These are phyloP conservation scores for Camellia sinensis DNA, from an alignment of 148 eudicot genomes.

Conservation along the genomic window DNA sequence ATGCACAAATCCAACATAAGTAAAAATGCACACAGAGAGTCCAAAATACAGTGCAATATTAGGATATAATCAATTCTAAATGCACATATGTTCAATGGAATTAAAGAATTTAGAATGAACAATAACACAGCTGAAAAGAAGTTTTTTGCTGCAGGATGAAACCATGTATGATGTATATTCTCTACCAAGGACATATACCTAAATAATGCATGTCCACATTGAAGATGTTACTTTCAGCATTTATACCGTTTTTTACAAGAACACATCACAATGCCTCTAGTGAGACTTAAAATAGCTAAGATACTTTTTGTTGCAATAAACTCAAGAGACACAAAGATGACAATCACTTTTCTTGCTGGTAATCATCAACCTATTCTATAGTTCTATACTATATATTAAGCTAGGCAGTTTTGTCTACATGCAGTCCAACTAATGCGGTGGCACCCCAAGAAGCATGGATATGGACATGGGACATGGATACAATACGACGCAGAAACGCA, in stretches of 20 bases:
- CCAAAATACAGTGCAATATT: no score
- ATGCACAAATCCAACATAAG: no score
- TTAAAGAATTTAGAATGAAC: no score
- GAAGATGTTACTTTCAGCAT: neutral
- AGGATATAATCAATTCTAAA: no score
- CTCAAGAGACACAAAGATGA: neutral
- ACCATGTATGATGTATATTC: neutral
- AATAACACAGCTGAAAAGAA: no score
- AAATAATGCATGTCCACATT: neutral
- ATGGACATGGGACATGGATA: no score
- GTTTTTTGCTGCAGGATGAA: no score
- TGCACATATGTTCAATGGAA: no score
- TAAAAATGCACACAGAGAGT: no score
- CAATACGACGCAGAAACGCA: no score
- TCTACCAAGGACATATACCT: neutral
- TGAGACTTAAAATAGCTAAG: neutral
- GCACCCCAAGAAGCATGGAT: neutral
- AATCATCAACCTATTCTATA: neutral
- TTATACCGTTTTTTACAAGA: neutral
- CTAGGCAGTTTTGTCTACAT: neutral
- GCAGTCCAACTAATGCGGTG: neutral
- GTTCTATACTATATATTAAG: neutral
- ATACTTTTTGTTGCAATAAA: neutral
- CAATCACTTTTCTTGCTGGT: neutral
- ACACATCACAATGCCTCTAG: neutral